A percentile compares a stretch with the other conserved stretches of the same genome.
phyloP scores from a whole-genome alignment of 2,329 filamentous ascomycete species.

The Phoma sp. region DNA sequence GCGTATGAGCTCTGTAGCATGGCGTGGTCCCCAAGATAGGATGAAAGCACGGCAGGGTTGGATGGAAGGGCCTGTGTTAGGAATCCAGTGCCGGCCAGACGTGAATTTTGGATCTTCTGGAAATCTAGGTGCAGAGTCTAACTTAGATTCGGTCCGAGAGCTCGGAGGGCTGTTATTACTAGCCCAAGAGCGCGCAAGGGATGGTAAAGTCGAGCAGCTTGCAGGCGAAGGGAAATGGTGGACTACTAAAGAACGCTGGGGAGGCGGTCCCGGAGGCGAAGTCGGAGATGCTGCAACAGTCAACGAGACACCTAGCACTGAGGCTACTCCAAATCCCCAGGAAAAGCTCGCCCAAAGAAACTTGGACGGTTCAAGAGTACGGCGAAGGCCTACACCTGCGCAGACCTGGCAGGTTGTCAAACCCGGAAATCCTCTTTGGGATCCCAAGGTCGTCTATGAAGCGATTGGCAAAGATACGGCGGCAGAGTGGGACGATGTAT shows the following conservation, averaged over 20 bases:
- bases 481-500: slow-evolving; percentile 62
- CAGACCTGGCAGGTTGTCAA: slow-evolving; percentile 63
- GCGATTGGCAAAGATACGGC: slow-evolving; percentile 62
- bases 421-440: slow-evolving; percentile 62
- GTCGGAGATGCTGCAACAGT: slow-evolving; percentile 44
- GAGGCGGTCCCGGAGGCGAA: slow-evolving; percentile 60
- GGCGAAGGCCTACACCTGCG: slow-evolving; percentile 54
- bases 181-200: slow-evolving; percentile 66
- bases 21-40: slow-evolving; percentile 61
- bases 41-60: slow-evolving; percentile 61
- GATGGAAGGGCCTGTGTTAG: slow-evolving; percentile 66
- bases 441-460: slow-evolving; percentile 63
- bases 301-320: slow-evolving; percentile 34
- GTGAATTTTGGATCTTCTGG: slow-evolving; percentile 58
- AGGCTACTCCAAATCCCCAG: slow-evolving; percentile 38
- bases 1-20: slow-evolving; percentile 62
- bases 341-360: slow-evolving; percentile 45
- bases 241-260: slow-evolving; percentile 64
- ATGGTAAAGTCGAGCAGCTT: slow-evolving; percentile 59
- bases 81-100: slow-evolving; percentile 63
- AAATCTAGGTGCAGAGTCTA: slow-evolving; percentile 38
- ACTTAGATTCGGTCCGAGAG: slow-evolving; percentile 64
- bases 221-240: slow-evolving; percentile 68
- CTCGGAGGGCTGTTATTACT: slow-evolving; percentile 64
- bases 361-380: slow-evolving; percentile 37